Conservation (phyloP, 1,284 basidiomycete genomes). For the Ustilago bromivora region DNA sequence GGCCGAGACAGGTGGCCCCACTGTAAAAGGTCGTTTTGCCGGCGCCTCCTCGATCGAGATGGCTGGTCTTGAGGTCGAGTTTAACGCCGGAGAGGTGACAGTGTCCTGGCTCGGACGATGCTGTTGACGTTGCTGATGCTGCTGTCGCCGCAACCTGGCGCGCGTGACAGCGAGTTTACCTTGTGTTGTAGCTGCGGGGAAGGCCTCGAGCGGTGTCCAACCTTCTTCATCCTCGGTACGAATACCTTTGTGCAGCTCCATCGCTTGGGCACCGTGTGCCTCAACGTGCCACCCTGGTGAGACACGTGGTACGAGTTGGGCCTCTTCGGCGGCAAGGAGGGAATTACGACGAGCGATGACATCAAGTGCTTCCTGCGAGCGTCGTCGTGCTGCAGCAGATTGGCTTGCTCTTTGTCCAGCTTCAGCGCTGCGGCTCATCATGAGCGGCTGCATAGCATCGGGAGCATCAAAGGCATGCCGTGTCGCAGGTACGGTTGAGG, state of each 20-base stretch:
- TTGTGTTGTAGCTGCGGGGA: conserved; percentile 38
- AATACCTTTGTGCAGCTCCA: conserved; percentile 49
- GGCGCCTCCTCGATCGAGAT: conserved; percentile 13
- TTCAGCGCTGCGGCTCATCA: conserved; percentile 49
- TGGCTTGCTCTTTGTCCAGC: conserved; percentile 26
- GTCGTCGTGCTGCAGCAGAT: conserved; percentile 19
- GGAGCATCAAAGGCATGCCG: conserved; percentile 23
- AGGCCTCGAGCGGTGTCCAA: conserved; percentile 53
- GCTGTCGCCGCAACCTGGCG: conserved; percentile 20
- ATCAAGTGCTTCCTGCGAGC: conserved; percentile 23
- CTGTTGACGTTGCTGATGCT: conserved; percentile 11
- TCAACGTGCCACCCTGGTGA: conserved; percentile 60
- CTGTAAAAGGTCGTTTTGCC: background rate
- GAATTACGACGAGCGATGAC: conserved; percentile 12
- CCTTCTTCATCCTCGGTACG: conserved; percentile 50
- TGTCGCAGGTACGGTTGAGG: background rate
- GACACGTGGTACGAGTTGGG: conserved; percentile 43
- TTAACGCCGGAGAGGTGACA: background rate
- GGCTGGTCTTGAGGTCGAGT: conserved; percentile 5
- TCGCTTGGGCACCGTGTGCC: conserved; percentile 48
- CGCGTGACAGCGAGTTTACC: conserved; percentile 40
- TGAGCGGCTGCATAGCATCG: conserved; percentile 46
- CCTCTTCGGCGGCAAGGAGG: conserved; percentile 3
- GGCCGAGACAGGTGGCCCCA: background rate
- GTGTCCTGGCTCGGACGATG: background rate